Evolutionary conservation across 2,329 filamentous ascomycete species (phyloP), one percentile per base, ranked within the genome.

Genomic region (Aspergillus pseudoglaucus): DNA sequence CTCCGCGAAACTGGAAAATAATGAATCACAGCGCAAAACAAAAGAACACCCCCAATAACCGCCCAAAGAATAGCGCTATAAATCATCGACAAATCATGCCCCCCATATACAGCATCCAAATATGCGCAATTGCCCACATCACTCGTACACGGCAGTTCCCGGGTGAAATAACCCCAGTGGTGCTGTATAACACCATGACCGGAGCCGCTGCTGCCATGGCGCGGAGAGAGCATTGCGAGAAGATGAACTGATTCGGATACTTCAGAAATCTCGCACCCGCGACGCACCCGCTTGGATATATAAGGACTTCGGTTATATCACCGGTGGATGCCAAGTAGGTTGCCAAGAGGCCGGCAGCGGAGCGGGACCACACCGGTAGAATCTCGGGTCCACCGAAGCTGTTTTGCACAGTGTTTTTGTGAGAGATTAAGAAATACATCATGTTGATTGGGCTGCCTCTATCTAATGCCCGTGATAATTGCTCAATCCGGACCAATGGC

Each of bases 101-200:
- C 72, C 46, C 66, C 66, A 54, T 82, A 82, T 10, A 81, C 76
- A 3, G 67, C 67, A 54, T 80, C 77, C 23, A 82, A 69, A 59
- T 84, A 84, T 32, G 65, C 73, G 59, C 81, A 84, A 4, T 77
- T 77, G 1, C 79, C 80, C 0, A 67, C 57, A 60, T 83, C 80
- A 51, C 74, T 82, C 20, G 71, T 76, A 60, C 81, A 84, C 20
- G 80, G 81, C 0, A 81, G 44, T 1, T 74, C 68, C 17, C 79
- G 74, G 45, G 70, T 68, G 2, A 70, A 66, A 57, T 83, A 83
- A 0, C 77, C 80, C 79, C 79, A 84, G 56, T 82, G 76, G 42
- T 66, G 68, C 56, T 72, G 68, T 18, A 75, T 35, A 14, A 35
- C 25, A 10, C 48, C 45, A 35, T 14, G 22, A 23, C 23, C 37